These are phyloP conservation scores for Corylus americana DNA, from an alignment of 306 rosid species.

Conservation along the genomic window DNA sequence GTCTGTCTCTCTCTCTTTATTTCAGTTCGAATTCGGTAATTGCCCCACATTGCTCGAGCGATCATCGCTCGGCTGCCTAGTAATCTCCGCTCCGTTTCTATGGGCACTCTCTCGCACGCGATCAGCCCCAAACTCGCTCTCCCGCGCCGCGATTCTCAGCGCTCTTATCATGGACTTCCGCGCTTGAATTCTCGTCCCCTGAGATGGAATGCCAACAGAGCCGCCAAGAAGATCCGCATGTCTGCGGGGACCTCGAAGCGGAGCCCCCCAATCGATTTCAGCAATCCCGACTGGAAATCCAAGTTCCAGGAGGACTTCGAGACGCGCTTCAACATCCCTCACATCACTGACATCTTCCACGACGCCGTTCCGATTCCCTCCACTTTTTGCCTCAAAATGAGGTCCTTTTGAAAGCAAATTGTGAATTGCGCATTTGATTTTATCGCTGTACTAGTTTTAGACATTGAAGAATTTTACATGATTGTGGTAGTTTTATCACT, in stretches of 20 bases:
- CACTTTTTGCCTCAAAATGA: constrained; percentile 94
- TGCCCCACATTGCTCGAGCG: constrained; percentile 5
- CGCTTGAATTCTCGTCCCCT: constrained; percentile 8
- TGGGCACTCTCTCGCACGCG: constrained; percentile 66
- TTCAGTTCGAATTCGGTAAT: neutral
- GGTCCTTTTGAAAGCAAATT: constrained; percentile 35
- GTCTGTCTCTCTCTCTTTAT: neutral
- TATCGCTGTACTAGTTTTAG: neutral
- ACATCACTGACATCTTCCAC: constrained; percentile 63
- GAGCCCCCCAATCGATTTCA: constrained; percentile 51
- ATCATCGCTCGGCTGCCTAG: neutral
- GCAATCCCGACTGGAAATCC: constrained; percentile 82
- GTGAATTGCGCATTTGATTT: neutral
- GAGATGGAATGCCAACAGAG: constrained; percentile 15
- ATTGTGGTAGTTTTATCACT: neutral
- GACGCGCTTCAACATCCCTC: constrained; percentile 79
- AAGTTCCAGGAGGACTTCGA: constrained; percentile 77
- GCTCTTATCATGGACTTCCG: constrained; percentile 23
- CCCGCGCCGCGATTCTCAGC: constrained; percentile 27
- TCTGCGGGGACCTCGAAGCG: constrained; percentile 32
- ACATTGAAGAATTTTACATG: neutral
- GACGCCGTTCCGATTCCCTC: constrained; percentile 79
- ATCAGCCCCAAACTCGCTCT: constrained; percentile 42
- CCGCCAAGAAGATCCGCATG: constrained; percentile 20
- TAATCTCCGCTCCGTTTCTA: constrained; percentile 26